phyloP scores from a whole-genome alignment of 2,329 filamentous ascomycete genomes.

The Blastomyces gilchristii region DNA sequence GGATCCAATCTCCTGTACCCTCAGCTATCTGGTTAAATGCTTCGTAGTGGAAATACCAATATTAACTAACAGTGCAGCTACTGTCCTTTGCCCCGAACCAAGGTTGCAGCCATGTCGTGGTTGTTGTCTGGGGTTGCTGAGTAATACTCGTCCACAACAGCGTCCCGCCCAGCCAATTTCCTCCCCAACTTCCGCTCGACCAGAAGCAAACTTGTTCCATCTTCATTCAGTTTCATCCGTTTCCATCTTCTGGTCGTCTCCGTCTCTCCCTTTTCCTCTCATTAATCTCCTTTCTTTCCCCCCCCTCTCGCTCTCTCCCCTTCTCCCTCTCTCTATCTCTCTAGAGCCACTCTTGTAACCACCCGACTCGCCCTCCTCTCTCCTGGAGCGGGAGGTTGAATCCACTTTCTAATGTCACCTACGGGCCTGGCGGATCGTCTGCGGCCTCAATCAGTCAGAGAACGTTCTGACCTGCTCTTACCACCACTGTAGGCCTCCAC shows the following conservation, averaged over 20 bases:
- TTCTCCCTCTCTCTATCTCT: not conserved
- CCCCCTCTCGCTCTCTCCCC: not conserved
- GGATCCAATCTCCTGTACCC: no score
- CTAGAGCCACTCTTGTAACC: no score
- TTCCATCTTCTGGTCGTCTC: not conserved
- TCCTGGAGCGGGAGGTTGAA: not conserved
- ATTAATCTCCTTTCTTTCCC: not conserved
- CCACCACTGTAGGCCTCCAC: constrained; percentile 28
- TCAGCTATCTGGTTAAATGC: no score
- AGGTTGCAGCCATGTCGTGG: no score
- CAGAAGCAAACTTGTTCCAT: not conserved
- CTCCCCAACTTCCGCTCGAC: not conserved
- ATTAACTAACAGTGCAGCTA: not conserved
- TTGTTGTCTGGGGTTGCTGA: not conserved
- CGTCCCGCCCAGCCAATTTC: not conserved
- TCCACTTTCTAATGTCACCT: constrained; percentile 3
- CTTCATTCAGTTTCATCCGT: not conserved
- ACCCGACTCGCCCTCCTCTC: not conserved
- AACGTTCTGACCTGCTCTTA: not conserved
- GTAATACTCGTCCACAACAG: not conserved
- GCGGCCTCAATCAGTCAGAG: not conserved
- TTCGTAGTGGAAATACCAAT: no score
- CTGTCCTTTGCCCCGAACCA: no score
- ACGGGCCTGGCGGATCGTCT: not conserved
- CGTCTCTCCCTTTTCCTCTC: not conserved